Conservation (phyloP, 345 rosid species). For the Eucalyptus sp. region DNA sequence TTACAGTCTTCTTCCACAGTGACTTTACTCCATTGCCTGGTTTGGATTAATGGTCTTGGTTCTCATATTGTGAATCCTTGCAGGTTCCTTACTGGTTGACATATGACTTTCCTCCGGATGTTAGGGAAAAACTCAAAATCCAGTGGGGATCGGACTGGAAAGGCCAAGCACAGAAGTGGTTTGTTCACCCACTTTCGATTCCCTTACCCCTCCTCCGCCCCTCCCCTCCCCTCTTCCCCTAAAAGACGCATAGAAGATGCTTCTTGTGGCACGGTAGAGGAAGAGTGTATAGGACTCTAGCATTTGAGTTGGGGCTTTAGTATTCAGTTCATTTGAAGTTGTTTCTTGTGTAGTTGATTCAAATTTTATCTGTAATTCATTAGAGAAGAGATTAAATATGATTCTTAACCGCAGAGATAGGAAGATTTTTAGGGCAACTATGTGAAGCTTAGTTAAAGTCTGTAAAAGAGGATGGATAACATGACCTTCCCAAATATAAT, state of each 20-base stretch:
- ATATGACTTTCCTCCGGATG: conserved; percentile 86
- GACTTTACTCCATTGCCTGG: background rate
- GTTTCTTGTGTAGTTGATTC: background rate
- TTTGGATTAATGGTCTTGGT: background rate
- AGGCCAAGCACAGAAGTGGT: conserved; percentile 99
- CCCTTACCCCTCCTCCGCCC: background rate
- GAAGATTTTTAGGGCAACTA: background rate
- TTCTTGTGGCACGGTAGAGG: background rate
- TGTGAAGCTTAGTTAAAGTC: background rate
- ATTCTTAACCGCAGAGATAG: background rate
- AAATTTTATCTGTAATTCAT: background rate
- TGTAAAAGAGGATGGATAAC: background rate
- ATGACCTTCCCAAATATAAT: background rate
- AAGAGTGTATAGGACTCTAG: background rate
- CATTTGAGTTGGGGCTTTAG: background rate
- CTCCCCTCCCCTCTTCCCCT: background rate
- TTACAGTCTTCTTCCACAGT: background rate
- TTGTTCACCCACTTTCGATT: background rate
- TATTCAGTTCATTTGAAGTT: background rate
- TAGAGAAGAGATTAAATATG: background rate
- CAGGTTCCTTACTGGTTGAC: conserved; percentile 85
- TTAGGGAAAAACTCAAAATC: conserved; percentile 66
- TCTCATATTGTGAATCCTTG: background rate
- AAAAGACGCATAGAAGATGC: background rate
- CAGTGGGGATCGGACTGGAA: conserved; percentile 95